These are phyloP conservation scores for Lactifluus volemus DNA, from an alignment of 768 basidiomycete species.

Conservation along the genomic window DNA sequence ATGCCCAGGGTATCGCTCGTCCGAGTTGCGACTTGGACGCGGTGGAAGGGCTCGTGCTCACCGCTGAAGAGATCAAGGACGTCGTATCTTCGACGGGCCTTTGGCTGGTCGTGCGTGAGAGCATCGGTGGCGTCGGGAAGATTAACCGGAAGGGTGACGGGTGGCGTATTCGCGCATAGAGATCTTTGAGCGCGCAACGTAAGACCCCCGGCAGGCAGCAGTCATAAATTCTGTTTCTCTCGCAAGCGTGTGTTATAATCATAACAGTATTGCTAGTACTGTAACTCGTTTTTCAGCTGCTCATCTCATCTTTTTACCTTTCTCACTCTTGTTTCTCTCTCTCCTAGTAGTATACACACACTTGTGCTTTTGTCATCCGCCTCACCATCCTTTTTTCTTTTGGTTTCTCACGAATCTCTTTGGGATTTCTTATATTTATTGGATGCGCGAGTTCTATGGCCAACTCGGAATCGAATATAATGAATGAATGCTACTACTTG, in stretches of 20 bases:
- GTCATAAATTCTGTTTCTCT: neutral
- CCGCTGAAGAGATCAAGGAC: slow-evolving; percentile 92
- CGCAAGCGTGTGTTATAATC: neutral
- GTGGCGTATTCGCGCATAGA: slow-evolving; percentile 59
- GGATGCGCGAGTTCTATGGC: neutral
- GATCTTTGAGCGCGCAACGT: too few relatives aligned
- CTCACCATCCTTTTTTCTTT: neutral
- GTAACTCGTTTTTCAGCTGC: neutral
- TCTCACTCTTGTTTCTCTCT: neutral
- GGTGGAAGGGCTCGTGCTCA: slow-evolving; percentile 51
- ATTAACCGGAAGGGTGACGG: slow-evolving; percentile 71
- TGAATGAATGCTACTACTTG: neutral
- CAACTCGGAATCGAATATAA: neutral
- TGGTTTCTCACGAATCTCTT: neutral
- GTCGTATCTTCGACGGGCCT: slow-evolving; percentile 78
- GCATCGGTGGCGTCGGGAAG: slow-evolving; percentile 84
- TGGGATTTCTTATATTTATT: neutral
- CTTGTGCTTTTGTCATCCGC: neutral
- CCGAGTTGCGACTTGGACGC: slow-evolving; percentile 16
- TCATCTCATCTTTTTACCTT: neutral
- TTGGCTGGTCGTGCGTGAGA: slow-evolving; percentile 89
- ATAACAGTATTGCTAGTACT: neutral
- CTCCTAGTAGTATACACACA: neutral
- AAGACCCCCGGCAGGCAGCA: too few relatives aligned
- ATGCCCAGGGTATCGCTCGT: slow-evolving; percentile 27